Conservation (phyloP, 768 basidiomycete species). For the Leucosporidium scottii region DNA sequence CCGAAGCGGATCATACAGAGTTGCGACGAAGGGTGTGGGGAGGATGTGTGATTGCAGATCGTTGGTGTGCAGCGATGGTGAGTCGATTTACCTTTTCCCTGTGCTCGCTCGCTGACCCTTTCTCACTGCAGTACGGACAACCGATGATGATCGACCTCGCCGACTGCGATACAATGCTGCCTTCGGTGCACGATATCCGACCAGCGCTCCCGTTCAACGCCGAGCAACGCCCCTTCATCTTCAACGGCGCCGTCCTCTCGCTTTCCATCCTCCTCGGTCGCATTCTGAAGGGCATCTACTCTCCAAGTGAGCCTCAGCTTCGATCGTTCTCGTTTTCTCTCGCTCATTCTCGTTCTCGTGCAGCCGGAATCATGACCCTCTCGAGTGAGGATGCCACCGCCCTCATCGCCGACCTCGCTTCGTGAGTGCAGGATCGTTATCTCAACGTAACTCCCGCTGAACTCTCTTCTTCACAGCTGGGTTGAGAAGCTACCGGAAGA, state of each 20-base stretch:
- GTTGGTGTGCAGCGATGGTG: conserved; percentile 50
- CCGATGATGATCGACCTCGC: conserved; percentile 94
- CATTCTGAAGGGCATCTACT: conserved; percentile 88
- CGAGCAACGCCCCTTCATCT: conserved; percentile 42
- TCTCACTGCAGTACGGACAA: conserved; percentile 62
- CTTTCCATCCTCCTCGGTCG: conserved; percentile 84
- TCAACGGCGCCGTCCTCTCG: conserved; percentile 85
- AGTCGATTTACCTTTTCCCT: not conserved
- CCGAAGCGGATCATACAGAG: conserved; percentile 53
- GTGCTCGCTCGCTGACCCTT: not conserved
- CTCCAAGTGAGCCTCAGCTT: conserved; percentile 14
- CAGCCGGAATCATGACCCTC: conserved; percentile 76
- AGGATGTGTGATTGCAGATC: conserved; percentile 84
- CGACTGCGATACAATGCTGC: conserved; percentile 90
- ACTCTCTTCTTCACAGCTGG: conserved; percentile 54
- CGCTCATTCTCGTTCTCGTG: conserved; percentile 47
- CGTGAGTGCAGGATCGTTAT: not conserved
- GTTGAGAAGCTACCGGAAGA: conserved; percentile 66
- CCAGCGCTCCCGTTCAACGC: conserved; percentile 50
- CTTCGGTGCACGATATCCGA: conserved; percentile 67
- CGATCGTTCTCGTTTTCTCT: conserved; percentile 8
- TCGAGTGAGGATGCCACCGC: conserved; percentile 67
- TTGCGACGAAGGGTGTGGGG: conserved; percentile 86
- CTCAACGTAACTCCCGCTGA: not conserved
- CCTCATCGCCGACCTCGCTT: conserved; percentile 42